A percentile compares a stretch with the other conserved stretches of the same genome.
phyloP scores from a whole-genome alignment of 805 yeast genomes.

The Sugiyamaella smithiae region DNA sequence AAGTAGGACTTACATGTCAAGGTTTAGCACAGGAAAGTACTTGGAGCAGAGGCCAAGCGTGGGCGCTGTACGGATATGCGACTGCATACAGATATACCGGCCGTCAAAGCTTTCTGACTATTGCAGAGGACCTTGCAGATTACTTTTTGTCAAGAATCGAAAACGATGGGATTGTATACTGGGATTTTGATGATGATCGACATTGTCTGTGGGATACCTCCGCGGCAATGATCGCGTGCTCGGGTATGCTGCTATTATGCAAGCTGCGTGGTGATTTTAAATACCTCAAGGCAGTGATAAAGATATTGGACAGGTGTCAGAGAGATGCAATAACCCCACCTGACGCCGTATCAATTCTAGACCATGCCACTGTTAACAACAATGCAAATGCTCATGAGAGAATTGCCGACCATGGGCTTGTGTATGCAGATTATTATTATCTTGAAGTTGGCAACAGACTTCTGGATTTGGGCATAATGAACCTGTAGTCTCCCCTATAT shows the following conservation, averaged over 20 bases:
- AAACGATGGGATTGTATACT: slow-evolving; percentile 30
- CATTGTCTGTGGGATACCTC: slow-evolving; percentile 27
- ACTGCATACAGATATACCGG: slow-evolving; percentile 29
- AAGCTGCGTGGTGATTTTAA: slow-evolving; percentile 18
- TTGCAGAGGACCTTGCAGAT: slow-evolving; percentile 25
- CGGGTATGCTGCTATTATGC: slow-evolving; percentile 28
- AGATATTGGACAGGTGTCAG: slow-evolving; percentile 14
- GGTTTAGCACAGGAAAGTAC: slow-evolving; percentile 30
- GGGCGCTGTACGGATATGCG: slow-evolving; percentile 32
- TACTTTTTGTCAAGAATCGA: slow-evolving; percentile 25
- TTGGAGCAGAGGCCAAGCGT: slow-evolving; percentile 34
- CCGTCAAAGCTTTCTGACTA: slow-evolving; percentile 26
- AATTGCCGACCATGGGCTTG: slow-evolving; percentile 29
- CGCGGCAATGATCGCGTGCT: slow-evolving; percentile 31
- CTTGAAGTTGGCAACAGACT: slow-evolving; percentile 29
- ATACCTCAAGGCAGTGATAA: slow-evolving; percentile 21
- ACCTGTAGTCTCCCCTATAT: too few species aligned
- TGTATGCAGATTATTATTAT: slow-evolving; percentile 33
- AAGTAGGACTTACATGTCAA: slow-evolving; percentile 29
- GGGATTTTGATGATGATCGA: slow-evolving; percentile 35
- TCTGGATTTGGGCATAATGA: slow-evolving; percentile 26
- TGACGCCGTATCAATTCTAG: slow-evolving; percentile 26
- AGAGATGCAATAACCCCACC: slow-evolving; percentile 22
- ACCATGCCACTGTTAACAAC: slow-evolving; percentile 29
- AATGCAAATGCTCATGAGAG: slow-evolving; percentile 24